Evolutionary conservation across 2,329 filamentous ascomycete genomes (phyloP), one percentile per base, ranked within the genome.

Genomic region (Emydomyces testavorans): DNA sequence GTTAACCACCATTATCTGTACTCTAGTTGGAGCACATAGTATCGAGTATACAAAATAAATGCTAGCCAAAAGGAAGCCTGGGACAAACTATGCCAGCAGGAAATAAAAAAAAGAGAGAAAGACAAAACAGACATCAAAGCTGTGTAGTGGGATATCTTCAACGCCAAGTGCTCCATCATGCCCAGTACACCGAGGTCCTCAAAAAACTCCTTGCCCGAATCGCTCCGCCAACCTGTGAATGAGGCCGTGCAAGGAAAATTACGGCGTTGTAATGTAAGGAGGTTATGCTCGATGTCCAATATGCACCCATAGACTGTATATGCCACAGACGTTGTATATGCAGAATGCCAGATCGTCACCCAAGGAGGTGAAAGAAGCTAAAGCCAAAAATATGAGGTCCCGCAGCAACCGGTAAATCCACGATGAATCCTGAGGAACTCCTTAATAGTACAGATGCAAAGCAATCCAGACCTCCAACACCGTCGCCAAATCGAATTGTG

Each of bases 401-500:
- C 16, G 34, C 23, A 4, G 18, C 7, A 10, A 18, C 5, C 23
- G 13, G 7, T n/a, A 39, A 29, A 39, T 38, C 32, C 34, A 16
- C 23, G 28, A 13, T 10, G 6, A 23, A 20, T 15, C 35, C 31
- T 36, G 13, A 20, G 36, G 18, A 38, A 29, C 35, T 24, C 26
- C 36, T 26, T 47, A 40, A 34, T 47, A 35, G 28, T 47, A 47
- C 45, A 47, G 26, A 32, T 40, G 18, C 40, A 39, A 38, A 28
- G 21, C n/a, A 23, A 40, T 16, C 36, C 26, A 16, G 16, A 2
- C 45, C 45, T 29, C 36, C 45, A 47, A 47, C 45, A 47, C 45
- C 45, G 20, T 47, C 45, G 45, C 45, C 35, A 47, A 47, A 47
- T n/a, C 24, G 39, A 11, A 45, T 34, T 28, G 23, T 16, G n/a